These are phyloP conservation scores for Diaporthe sp. DNA, from an alignment of 2,329 filamentous ascomycete species.

Conservation along the genomic window DNA sequence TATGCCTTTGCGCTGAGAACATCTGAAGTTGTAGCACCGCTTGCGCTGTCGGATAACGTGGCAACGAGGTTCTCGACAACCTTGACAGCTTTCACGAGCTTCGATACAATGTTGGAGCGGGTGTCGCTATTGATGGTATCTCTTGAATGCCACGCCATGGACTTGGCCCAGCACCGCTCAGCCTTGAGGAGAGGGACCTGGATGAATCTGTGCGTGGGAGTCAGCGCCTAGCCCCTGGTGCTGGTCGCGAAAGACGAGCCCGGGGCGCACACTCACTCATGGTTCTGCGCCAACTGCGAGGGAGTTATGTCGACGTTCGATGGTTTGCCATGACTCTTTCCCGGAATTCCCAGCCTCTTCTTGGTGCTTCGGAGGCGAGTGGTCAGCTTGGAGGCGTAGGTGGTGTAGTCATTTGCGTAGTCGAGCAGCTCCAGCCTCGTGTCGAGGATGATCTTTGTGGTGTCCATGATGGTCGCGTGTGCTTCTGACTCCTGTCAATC, in stretches of 20 bases:
- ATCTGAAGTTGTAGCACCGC: conserved; percentile 78
- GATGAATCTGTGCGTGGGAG: conserved; percentile 71
- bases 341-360: conserved; percentile 87
- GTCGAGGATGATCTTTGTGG: conserved; percentile 86
- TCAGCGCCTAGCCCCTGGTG: conserved; percentile 9
- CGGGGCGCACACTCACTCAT: conserved; percentile 71
- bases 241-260: not conserved
- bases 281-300: conserved; percentile 80
- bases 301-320: conserved; percentile 79
- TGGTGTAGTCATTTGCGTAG: conserved; percentile 84
- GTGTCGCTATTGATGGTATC: conserved; percentile 85
- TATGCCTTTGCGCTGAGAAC: conserved; percentile 91
- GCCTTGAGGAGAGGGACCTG: conserved; percentile 86
- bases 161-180: conserved; percentile 87
- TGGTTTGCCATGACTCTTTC: conserved; percentile 89
- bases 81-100: conserved; percentile 83
- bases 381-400: conserved; percentile 84
- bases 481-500: not conserved
- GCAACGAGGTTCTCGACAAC: conserved; percentile 78
- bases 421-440: conserved; percentile 87
- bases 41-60: conserved; percentile 75
- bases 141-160: conserved; percentile 95
- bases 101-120: conserved; percentile 89
- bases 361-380: conserved; percentile 86
- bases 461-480: conserved; percentile 77